These are phyloP conservation scores for Caryopteris hybrid DNA, from an alignment of 305 asterid genomes.

Conservation along the genomic window DNA sequence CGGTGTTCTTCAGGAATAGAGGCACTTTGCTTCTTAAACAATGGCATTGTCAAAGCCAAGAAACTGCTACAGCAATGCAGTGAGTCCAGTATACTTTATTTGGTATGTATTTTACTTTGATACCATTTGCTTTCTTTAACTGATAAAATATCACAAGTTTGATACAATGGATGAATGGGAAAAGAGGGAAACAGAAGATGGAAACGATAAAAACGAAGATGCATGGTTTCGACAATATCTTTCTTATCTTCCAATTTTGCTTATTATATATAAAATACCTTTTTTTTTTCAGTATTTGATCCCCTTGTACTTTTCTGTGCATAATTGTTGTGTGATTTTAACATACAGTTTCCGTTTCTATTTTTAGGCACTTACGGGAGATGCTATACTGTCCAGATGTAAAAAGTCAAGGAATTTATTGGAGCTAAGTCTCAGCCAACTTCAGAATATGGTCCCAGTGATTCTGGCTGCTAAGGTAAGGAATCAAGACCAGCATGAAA, in stretches of 20 bases:
- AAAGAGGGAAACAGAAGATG: background rate
- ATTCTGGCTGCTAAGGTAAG: constrained; percentile 41
- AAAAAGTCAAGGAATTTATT: constrained; percentile 30
- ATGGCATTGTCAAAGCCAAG: constrained; percentile 59
- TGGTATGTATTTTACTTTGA: constrained; percentile 41
- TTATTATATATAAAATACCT: too few species aligned
- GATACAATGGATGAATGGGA: background rate
- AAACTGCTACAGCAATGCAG: constrained; percentile 58
- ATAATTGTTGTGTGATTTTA: background rate
- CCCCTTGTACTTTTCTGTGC: too few species aligned
- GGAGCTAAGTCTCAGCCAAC: constrained; percentile 42
- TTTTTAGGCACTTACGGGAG: constrained; percentile 51
- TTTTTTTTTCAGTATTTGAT: too few species aligned
- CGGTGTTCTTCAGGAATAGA: constrained; percentile 76
- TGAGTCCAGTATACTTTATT: constrained; percentile 82
- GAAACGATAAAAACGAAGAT: background rate
- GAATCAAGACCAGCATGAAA: background rate
- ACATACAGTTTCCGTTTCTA: background rate
- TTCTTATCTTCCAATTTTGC: background rate
- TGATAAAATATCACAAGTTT: background rate
- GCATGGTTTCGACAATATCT: background rate
- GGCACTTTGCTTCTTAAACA: constrained; percentile 64
- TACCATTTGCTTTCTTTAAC: background rate
- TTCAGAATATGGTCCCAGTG: constrained; percentile 45
- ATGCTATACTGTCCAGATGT: constrained; percentile 43